Base-by-base conservation (phyloP, 208 protist genomes). In the Acanthamoeba divionensis region DNA sequence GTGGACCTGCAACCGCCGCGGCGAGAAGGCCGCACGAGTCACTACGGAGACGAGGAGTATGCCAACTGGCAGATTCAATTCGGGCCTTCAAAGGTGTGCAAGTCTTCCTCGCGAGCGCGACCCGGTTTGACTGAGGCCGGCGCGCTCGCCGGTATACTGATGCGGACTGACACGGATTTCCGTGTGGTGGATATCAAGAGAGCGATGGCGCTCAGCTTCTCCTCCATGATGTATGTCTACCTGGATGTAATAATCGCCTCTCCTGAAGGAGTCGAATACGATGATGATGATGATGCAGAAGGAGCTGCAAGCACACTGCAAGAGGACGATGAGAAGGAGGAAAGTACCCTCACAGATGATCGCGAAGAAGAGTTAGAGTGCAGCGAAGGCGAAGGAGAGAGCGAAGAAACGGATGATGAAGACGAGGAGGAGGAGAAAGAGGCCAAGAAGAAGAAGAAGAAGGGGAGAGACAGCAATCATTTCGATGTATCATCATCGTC, bases 41-140 rank as follows among this genome's bases (percentile, higher is more conserved):
- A 83, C 50, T 83, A 83, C 73, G 73, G 73, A 26, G 73, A 83
- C 73, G 73, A 83, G 13, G 73, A 83, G 31, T 83, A 48, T n/a
- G 73, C 73, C 48, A 83, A 83, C 31, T 83, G 73, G 73, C 73
- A 83, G 50, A 52, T 83, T 4, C 73, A 83, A 38, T 83, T 83
- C 47, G 73, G 73, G 2, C 29, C 73, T 5, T 83, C 73, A 52
- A 26, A 83, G 50, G 73, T 83, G 8, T 83, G 73, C 73, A 83
- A 83, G 73, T n/a, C 48, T 12, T 83, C 73, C 15, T 83, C 73
- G 26, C 44, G 73, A 4, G 73, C 73, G 24, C 44, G 73, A 33
- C 73, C 73, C 1, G 73, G 73, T 33, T 38, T 48, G 73, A 62
- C 73, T 15, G 73, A 83, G 21, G 24, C n/a, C 45, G 73, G 73